Base-by-base conservation (phyloP, 2,329 filamentous ascomycete species). In the Scedosporium minutisporum region DNA sequence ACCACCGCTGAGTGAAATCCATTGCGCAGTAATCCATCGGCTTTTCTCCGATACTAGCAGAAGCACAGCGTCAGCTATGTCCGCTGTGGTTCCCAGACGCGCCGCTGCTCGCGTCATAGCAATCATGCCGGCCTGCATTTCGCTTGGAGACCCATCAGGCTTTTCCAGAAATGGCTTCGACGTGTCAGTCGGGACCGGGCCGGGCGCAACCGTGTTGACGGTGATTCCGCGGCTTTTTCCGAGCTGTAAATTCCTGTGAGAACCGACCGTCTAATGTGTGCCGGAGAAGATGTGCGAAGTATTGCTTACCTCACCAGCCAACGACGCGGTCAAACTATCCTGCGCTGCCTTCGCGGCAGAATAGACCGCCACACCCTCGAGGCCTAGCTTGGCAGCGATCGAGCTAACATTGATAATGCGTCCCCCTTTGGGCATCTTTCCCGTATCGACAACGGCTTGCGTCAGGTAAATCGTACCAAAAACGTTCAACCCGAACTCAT, bases 21-120 rank as follows among this genome's bases (percentile, higher is more conserved):
- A 71, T 69, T 78, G 76, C 6, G 72, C 77, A 0, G 77, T 78
- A n/a, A 79, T 74, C 77, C 77, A 79, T 4, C 77, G 67, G 29
- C 71, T 72, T 63, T 74, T 73, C 64, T 77, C 74, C 6, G 68
- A 72, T 1, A 70, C 75, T 3, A 79, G 62, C 55, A 78, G 63
- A 27, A 77, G 63, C 27, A 75, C 73, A 0, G 74, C 75, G 64
- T 80, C 77, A 0, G 73, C 78, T 51, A 80, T 69, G 62, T 80
- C 78, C 18, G 73, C 73, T 2, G 69, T 62, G 0, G 69, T 73
- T 0, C 76, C 77, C 1, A 70, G 55, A 0, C 75, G 64, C n/a
- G 71, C 65, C 4, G 69, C 76, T 1, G 72, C 71, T 48, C 74
- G 67, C 0, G 73, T 73, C 33, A 70, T 58, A 0, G 63, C 63